Evolutionary conservation across 306 rosid species (phyloP).

Genomic region (Sesbania bispinosa): DNA sequence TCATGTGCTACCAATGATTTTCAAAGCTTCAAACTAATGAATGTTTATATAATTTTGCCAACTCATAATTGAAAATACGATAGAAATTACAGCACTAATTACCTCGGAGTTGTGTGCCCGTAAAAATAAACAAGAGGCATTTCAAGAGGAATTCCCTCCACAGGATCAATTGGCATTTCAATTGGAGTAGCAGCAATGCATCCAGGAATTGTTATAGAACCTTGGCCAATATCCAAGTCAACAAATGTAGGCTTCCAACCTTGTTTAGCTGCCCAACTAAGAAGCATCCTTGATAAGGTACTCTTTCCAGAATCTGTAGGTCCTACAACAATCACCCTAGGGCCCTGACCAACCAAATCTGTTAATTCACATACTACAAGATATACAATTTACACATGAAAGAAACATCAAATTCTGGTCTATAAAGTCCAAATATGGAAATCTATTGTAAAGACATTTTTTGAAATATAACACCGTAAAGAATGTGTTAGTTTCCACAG

Average conservation of each 20-base stretch:
- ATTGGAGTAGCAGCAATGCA: constrained; percentile 94
- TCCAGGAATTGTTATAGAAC: constrained; percentile 89
- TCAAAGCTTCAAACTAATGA: not conserved
- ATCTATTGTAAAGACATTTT: not conserved
- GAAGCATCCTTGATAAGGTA: constrained; percentile 87
- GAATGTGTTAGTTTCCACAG: not conserved
- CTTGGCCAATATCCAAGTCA: constrained; percentile 97
- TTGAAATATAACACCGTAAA: not conserved
- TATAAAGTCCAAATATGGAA: not conserved
- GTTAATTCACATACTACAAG: constrained; percentile 10
- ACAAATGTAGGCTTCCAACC: constrained; percentile 95
- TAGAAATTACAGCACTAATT: not conserved
- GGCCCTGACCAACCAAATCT: constrained; percentile 62
- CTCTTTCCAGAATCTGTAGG: constrained; percentile 93
- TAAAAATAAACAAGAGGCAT: constrained; percentile 90
- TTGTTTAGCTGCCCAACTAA: constrained; percentile 97
- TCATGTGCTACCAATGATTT: constrained; percentile 2
- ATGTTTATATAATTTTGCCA: not conserved
- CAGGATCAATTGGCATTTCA: constrained; percentile 95
- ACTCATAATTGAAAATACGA: not conserved
- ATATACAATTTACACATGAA: not conserved
- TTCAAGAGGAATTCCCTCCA: constrained; percentile 92
- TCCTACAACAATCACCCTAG: constrained; percentile 95
- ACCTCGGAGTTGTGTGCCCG: constrained; percentile 92
- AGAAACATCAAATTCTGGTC: not conserved